These are phyloP conservation scores for Ustilago esculenta DNA, from an alignment of 1,284 basidiomycete species.

Conservation along the genomic window DNA sequence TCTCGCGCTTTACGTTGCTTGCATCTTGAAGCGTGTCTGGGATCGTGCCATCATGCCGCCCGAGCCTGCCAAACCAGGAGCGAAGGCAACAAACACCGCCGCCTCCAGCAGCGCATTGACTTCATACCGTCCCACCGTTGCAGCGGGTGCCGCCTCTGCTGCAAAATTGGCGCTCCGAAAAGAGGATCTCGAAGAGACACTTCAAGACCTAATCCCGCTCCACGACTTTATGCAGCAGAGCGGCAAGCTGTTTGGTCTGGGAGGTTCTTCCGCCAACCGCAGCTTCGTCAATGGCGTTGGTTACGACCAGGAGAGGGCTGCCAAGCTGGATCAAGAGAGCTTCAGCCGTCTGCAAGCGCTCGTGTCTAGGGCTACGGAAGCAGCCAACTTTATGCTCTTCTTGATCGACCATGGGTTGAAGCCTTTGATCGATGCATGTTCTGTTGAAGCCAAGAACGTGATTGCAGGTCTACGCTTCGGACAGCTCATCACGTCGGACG, in stretches of 20 bases:
- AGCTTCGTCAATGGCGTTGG: constrained; percentile 33
- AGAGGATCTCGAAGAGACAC: constrained; percentile 49
- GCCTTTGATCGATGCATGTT: constrained; percentile 75
- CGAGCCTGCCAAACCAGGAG: constrained; percentile 35
- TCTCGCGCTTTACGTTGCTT: constrained; percentile 83
- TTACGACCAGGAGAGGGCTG: constrained; percentile 43
- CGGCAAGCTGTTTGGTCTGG: constrained; percentile 60
- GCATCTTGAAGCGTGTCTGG: constrained; percentile 88
- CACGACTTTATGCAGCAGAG: constrained; percentile 59
- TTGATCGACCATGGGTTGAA: constrained; percentile 88
- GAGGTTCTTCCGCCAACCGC: constrained; percentile 41
- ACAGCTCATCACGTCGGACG: constrained; percentile 76
- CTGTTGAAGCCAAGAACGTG: constrained; percentile 41
- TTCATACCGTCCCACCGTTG: constrained; percentile 25
- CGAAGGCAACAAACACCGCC: constrained; percentile 14
- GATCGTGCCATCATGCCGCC: constrained; percentile 72
- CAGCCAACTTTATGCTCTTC: constrained; percentile 89
- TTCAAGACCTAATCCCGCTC: constrained; percentile 53
- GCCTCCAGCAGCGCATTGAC: constrained; percentile 18
- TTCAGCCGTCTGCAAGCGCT: constrained; percentile 78
- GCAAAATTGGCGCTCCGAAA: constrained; percentile 37
- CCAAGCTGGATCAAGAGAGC: constrained; percentile 78
- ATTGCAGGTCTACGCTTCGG: constrained; percentile 52
- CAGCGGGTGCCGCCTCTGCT: background rate
- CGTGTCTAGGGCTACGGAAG: constrained; percentile 72